These are phyloP conservation scores for Coffea eugenioides DNA, from an alignment of 257 asterid species.

Conservation along the genomic window DNA sequence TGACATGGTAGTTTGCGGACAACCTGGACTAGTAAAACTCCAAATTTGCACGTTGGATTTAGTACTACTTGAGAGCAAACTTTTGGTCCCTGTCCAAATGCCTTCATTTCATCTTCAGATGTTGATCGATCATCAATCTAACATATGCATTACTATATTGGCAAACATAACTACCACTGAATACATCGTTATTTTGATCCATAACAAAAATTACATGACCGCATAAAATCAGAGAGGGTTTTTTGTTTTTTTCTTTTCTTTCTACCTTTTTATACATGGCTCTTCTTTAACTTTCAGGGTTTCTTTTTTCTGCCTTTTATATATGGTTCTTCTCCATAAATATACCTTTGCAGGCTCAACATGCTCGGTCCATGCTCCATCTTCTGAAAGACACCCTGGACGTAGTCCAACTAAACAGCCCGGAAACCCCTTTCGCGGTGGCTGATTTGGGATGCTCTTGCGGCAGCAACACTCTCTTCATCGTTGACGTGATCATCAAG, in stretches of 20 bases:
- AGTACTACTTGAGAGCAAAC: background rate
- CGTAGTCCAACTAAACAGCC: slow-evolving; percentile 43
- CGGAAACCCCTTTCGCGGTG: slow-evolving; percentile 58
- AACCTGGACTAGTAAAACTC: background rate
- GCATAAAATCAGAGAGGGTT: background rate
- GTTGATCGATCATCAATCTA: background rate
- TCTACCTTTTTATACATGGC: background rate
- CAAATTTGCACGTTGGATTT: background rate
- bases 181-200: background rate
- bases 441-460: slow-evolving; percentile 94
- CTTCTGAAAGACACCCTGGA: slow-evolving; percentile 67
- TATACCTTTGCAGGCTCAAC: slow-evolving; percentile 48
- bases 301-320: background rate
- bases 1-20: background rate
- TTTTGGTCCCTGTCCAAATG: background rate
- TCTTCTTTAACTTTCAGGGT: background rate
- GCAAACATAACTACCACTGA: too few relatives aligned
- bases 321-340: too few relatives aligned
- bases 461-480: slow-evolving; percentile 81
- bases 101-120: background rate
- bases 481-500: slow-evolving; percentile 67
- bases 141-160: background rate
- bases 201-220: background rate
- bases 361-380: slow-evolving; percentile 85
- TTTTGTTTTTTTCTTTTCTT: background rate